Evolutionary conservation across 2,329 filamentous ascomycete species (phyloP), one percentile per base, ranked within the genome.

Genomic region (Chalaropsis ovoidea): DNA sequence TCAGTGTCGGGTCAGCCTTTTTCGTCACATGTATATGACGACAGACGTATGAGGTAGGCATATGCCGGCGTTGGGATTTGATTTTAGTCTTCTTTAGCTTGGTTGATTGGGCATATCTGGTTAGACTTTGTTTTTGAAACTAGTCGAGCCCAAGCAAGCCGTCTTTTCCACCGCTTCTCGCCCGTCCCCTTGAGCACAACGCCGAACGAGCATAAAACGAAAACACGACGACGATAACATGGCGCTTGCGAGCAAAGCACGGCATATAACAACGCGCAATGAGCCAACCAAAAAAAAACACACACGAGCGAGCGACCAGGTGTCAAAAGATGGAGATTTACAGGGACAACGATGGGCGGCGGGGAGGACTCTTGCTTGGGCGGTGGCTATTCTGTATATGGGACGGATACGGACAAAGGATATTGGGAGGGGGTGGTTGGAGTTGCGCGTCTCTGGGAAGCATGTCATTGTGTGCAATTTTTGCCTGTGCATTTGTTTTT

Each of bases 401-500:
- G 52, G 63, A 64, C 42, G 52, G 47, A 64, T 60, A 64, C 52
- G 63, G 63, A 64, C 63, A 64, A 64, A 60, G 63, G 63, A 43
- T 35, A 58, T 35, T 60, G 49, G 63, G 52, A 64, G 42, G 62
- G 62, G 63, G 39, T 56, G 52, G 24, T 43, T 64, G 63, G 62
- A 56, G 63, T 64, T 64, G 63, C 52, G 63, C 63, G 63, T 64
- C 63, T 64, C 63, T 64, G 49, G 63, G 63, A 60, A 64, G 63
- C 63, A 64, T 64, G 63, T 60, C 63, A 64, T 64, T 64, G 39
- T 64, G 49, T 64, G 49, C 63, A 60, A 64, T 58, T 60, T 64
- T 58, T 52, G 45, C 49, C 63, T 58, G 27, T 58, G 61, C 61
- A 62, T 62, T 58, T 63, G 42, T 35, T 66, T 61, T 54, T 63